Conservation (phyloP, 2,329 filamentous ascomycete genomes). For the Ascochyta fabae region DNA sequence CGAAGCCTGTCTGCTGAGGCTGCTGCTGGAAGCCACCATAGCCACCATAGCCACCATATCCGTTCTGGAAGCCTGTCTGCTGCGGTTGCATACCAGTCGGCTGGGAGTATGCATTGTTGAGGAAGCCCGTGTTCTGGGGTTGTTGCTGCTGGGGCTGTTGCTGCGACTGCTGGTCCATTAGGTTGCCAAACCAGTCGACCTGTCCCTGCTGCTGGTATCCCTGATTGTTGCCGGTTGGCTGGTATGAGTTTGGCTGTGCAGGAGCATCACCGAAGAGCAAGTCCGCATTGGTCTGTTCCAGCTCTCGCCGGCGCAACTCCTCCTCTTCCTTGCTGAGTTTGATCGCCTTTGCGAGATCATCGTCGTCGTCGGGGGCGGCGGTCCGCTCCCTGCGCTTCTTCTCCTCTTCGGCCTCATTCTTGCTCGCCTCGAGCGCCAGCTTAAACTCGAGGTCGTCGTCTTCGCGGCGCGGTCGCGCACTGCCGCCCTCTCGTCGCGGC, state of each 20-base stretch:
- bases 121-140: slow-evolving; percentile 70
- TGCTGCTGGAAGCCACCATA: slow-evolving; percentile 54
- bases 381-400: slow-evolving; percentile 69
- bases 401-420: slow-evolving; percentile 92
- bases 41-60: slow-evolving; percentile 68
- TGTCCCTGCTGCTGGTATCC: slow-evolving; percentile 96
- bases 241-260: slow-evolving; percentile 70
- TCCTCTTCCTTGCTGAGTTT: slow-evolving; percentile 95
- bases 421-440: slow-evolving; percentile 92
- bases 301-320: slow-evolving; percentile 80
- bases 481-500: slow-evolving; percentile 47
- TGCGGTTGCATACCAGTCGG: slow-evolving; percentile 74
- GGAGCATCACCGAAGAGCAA: slow-evolving; percentile 86
- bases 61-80: slow-evolving; percentile 71
- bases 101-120: slow-evolving; percentile 75
- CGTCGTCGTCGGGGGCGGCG: slow-evolving; percentile 63
- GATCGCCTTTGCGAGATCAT: slow-evolving; percentile 93
- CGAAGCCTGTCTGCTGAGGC: slow-evolving; percentile 72
- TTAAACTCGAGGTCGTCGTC: slow-evolving; percentile 86
- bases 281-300: slow-evolving; percentile 84
- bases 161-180: slow-evolving; percentile 70
- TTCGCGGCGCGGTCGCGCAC: slow-evolving; percentile 59
- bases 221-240: slow-evolving; percentile 90
- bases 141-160: slow-evolving; percentile 54
- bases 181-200: slow-evolving; percentile 97